Base-by-base conservation (phyloP, 495 filamentous ascomycete genomes). In the Podospora fimiseda region DNA sequence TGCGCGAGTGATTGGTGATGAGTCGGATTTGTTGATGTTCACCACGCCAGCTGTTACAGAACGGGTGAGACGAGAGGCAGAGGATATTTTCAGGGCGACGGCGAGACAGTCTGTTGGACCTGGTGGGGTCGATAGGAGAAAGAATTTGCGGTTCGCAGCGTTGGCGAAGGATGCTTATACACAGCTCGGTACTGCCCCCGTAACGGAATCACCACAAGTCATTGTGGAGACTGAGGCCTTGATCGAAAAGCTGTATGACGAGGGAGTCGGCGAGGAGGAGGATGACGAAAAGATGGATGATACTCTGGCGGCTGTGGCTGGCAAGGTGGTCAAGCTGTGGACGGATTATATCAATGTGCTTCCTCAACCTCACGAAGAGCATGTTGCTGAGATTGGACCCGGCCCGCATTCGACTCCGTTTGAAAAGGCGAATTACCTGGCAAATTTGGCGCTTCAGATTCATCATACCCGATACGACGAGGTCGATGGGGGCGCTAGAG, bases 341-440 rank as follows among this genome's bases (percentile, higher is more conserved):
- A 70, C 73, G 46, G 63, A 65, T 9, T 72, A 77, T 48, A 65
- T 78, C 43, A 68, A 73, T 46, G 70, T 65, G 30, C 61, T 74
- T 27, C 70, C 76, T 13, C 70, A 66, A 20, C 64, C 69, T 45
- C 60, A 73, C n/a, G 73, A 77, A 48, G 78, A 81, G 44, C 75
- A 80, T 49, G 68, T 67, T 13, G 70, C 72, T 2, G 77, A 75
- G 47, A 82, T 89, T 61, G 87, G 86, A 1, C 86, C 86, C 22
- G 79, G 77, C 3, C 74, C 81, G 30, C 59, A 75, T 42, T 78
- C 81, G 9, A 69, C 80, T 2, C 60, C 73, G 15, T 73, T 89
- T 27, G 77, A 79, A 40, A 90, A 90, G 62, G 88, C 90, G 11
- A 80, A 78, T 52, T 93, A 84, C 60, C 48, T 95, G 8, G 82